phyloP scores from a whole-genome alignment of 768 basidiomycete species.

The Tricholoma terreum region DNA sequence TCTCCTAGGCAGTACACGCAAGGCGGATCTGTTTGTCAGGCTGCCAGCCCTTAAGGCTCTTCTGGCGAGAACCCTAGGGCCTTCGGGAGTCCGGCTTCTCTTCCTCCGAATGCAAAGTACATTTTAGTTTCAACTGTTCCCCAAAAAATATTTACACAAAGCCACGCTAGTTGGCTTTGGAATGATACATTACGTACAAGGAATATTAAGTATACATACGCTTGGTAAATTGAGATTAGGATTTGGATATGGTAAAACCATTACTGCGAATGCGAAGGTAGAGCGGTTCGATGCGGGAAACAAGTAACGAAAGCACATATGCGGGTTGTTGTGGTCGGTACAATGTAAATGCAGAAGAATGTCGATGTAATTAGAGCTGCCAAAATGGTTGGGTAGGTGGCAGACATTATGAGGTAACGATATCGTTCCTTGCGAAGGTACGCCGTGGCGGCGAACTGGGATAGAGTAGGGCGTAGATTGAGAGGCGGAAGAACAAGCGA shows the following conservation, averaged over 20 bases:
- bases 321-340: slow-evolving; percentile 16
- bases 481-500: slow-evolving; percentile 1
- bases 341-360: slow-evolving; percentile 10
- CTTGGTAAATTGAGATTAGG: neutral
- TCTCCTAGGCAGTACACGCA: neutral
- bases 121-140: neutral
- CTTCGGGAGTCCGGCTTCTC: neutral
- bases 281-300: slow-evolving; percentile 3
- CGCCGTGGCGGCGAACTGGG: slow-evolving; percentile 5
- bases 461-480: neutral
- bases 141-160: neutral
- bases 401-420: neutral
- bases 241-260: slow-evolving; percentile 7
- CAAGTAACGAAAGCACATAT: slow-evolving; percentile 11
- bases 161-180: neutral
- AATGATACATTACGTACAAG: neutral
- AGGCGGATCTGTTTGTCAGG: neutral
- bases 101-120: neutral
- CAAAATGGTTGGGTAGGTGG: slow-evolving; percentile 3
- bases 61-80: neutral
- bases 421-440: neutral
- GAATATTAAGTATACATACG: neutral
- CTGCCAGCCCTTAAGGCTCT: too few species aligned
- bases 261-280: slow-evolving; percentile 14
- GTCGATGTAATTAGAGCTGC: slow-evolving; percentile 9